Percentiles rank a stretch among this genome's conserved stretches.
Evolutionary conservation across 345 rosid genomes (phyloP).

Genomic region (Firmiana major): DNA sequence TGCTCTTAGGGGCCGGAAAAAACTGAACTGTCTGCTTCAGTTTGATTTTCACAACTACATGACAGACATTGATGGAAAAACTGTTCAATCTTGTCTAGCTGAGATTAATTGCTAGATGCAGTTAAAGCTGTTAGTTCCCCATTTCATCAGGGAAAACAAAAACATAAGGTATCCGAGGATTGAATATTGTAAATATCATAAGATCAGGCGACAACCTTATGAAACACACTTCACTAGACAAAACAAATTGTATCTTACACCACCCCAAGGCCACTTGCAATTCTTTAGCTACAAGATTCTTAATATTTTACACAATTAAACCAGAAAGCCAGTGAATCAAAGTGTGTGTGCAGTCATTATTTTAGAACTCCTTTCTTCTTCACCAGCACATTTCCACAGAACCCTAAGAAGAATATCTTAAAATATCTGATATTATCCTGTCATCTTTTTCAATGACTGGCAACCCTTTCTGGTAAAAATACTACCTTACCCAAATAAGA

Average conservation of each 20-base stretch:
- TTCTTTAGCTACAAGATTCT: neutral
- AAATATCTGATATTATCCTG: too few relatives aligned
- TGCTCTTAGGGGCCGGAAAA: neutral
- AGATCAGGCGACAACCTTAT: neutral
- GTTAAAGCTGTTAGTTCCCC: neutral
- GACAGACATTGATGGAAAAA: neutral
- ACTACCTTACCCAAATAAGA: neutral
- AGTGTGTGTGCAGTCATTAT: constrained; percentile 15
- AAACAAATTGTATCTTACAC: neutral
- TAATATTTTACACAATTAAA: neutral
- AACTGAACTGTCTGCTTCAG: neutral
- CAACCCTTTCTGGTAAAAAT: too few relatives aligned
- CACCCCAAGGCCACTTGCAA: constrained; percentile 11
- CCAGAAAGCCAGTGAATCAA: constrained; percentile 10
- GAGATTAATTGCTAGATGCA: neutral
- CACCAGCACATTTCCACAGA: constrained; percentile 11
- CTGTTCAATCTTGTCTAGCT: neutral
- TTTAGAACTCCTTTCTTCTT: constrained; percentile 11
- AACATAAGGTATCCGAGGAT: neutral
- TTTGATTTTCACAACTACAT: too few relatives aligned
- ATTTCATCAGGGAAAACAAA: neutral
- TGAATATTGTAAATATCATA: neutral
- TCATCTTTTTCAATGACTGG: too few relatives aligned
- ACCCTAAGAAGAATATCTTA: constrained; percentile 11
- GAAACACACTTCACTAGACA: constrained; percentile 8